Percentiles rank a stretch among this genome's conserved stretches.
Conservation (phyloP, 1,284 basidiomycete species). For the Moniliophthora roreri region DNA sequence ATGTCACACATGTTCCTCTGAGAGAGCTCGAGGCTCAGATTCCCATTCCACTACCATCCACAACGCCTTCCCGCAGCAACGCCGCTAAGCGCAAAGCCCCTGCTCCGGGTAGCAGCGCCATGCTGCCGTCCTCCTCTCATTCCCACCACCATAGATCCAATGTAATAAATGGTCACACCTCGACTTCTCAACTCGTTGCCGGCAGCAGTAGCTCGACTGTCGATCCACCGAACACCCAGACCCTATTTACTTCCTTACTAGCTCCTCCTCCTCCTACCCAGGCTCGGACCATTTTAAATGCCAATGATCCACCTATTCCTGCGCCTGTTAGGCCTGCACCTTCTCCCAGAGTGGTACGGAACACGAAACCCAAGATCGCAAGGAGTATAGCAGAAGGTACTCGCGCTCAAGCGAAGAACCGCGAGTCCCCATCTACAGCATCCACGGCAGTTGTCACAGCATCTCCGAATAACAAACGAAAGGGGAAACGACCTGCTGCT, state of each 20-base stretch:
- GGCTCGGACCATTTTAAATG: constrained; percentile 73
- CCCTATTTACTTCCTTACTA: constrained; percentile 70
- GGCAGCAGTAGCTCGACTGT: constrained; percentile 10
- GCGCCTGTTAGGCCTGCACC: constrained; percentile 45
- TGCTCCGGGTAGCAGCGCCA: constrained; percentile 50
- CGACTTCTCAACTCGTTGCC: constrained; percentile 2
- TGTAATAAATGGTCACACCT: constrained; percentile 24
- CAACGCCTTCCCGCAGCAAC: constrained; percentile 45
- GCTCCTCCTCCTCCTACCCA: constrained; percentile 71
- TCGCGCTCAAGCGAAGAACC: constrained; percentile 34
- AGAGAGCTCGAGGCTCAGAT: constrained; percentile 68
- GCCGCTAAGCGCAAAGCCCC: constrained; percentile 56
- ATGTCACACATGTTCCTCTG: constrained; percentile 61
- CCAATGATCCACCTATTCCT: constrained; percentile 63
- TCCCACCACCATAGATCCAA: constrained; percentile 44
- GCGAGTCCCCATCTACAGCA: constrained; percentile 7
- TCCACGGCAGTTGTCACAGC: neutral
- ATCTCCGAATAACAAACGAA: constrained; percentile 23
- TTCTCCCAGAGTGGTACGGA: constrained; percentile 36
- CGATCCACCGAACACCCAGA: constrained; percentile 39
- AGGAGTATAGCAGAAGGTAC: constrained; percentile 46
- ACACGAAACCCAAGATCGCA: constrained; percentile 27
- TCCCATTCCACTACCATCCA: constrained; percentile 35
- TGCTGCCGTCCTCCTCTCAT: constrained; percentile 40
- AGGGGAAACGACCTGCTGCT: constrained; percentile 22